Base-by-base conservation (phyloP, 73 alveolate genomes). In the Urostyla sp. region DNA sequence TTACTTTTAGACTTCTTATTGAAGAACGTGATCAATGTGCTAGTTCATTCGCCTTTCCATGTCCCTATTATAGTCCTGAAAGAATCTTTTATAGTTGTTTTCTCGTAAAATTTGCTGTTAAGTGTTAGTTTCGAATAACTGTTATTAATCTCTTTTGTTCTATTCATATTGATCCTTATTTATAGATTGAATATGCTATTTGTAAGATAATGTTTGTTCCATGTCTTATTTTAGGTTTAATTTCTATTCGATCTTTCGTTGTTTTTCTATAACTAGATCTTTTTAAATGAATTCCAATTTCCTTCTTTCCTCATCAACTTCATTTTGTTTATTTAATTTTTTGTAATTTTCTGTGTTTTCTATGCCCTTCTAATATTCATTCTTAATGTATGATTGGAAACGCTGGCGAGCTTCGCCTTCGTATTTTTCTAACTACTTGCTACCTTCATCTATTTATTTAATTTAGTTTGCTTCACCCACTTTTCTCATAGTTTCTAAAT, bases 31-130 rank as follows among this genome's bases (percentile, higher is more conserved):
- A 35, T 44, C 57, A 44, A 81, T 72, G 53, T 81, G 91, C 38
- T 57, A 35, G 16, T 55, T 53, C 77, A 81, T 81, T 38, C 91
- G 32, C 38, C 69, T 72, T 36, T 53, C 34, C 91, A 81, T 81
- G 27, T 81, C 61, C 38, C 36, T 43, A 8, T 81, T 85, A 56
- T 45, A 81, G 59, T 81, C 91, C 31, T 32, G 49, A 51, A 81
- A 81, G 73, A 81, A 81, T 28, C 53, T 49, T 50, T 81, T 81
- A 31, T 81, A 81, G 13, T 81, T 21, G 10, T 81, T 75, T 45
- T 81, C 91, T 49, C 82, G 48, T 10, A 54, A 24, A 0, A 69
- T 58, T 27, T 81, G 86, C 28, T 67, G 67, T 18, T 20, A 15
- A 26, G 72, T 35, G 28, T 81, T 81, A 28, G 67, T 38, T 13